Evolutionary conservation across 2,329 filamentous ascomycete species (phyloP).

Genomic region (Epichloe gansuensis): DNA sequence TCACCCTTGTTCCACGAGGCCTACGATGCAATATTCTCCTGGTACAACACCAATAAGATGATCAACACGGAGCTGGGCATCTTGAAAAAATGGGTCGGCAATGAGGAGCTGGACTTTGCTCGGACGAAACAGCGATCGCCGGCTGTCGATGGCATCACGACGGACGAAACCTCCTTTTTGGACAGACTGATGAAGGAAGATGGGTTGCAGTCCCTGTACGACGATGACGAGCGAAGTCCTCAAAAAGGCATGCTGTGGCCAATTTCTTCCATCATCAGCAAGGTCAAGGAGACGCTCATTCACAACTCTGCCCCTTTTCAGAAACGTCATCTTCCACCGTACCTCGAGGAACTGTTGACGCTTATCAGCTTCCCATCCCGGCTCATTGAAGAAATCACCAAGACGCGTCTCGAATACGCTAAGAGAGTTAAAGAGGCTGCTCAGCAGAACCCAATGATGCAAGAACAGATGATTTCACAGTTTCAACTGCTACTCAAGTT

Average conservation of each 20-base stretch:
- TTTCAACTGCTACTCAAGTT: constrained; percentile 89
- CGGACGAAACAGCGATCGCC: constrained; percentile 58
- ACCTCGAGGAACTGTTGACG: constrained; percentile 90
- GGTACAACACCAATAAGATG: constrained; percentile 93
- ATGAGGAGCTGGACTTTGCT: constrained; percentile 84
- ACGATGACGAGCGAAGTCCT: constrained; percentile 39
- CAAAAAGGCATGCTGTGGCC: constrained; percentile 68
- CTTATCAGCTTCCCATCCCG: constrained; percentile 95
- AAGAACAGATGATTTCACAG: constrained; percentile 94
- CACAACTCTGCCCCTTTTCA: constrained; percentile 73
- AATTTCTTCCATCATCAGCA: constrained; percentile 76
- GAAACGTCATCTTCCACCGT: constrained; percentile 82
- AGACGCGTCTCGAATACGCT: constrained; percentile 79
- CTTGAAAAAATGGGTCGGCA: constrained; percentile 91
- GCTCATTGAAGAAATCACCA: constrained; percentile 92
- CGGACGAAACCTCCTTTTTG: constrained; percentile 86
- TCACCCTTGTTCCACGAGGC: constrained; percentile 69
- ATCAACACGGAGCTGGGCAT: constrained; percentile 92
- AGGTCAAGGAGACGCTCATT: constrained; percentile 86
- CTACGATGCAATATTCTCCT: constrained; percentile 79
- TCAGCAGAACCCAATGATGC: constrained; percentile 83
- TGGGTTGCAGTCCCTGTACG: constrained; percentile 80
- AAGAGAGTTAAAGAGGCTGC: constrained; percentile 92
- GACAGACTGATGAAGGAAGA: constrained; percentile 94
- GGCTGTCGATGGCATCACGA: constrained; percentile 51